Evolutionary conservation across 345 rosid species (phyloP).

Genomic region (Citrus maxima): DNA sequence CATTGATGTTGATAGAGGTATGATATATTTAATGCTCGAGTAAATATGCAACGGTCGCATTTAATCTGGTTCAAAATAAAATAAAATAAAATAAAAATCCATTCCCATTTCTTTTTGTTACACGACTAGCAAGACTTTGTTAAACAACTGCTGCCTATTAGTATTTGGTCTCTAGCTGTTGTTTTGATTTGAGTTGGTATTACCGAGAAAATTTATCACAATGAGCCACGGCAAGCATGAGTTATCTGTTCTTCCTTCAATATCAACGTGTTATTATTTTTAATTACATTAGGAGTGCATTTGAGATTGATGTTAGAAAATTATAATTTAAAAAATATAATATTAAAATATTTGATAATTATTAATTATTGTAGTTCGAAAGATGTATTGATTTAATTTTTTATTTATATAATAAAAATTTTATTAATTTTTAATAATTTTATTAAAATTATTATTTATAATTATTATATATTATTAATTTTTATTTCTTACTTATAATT

Average conservation of each 20-base stretch:
- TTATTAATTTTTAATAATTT: too few species aligned
- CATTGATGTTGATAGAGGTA: neutral
- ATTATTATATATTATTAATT: too few species aligned
- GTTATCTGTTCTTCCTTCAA: neutral
- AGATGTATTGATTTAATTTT: fast-evolving
- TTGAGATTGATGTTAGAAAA: fast-evolving
- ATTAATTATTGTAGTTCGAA: fast-evolving
- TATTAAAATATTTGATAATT: too few species aligned
- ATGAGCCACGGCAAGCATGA: neutral
- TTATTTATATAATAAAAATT: too few species aligned
- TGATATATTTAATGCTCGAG: neutral
- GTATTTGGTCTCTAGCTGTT: neutral
- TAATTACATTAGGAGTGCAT: too few species aligned
- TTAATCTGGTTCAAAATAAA: neutral
- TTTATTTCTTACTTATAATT: too few species aligned
- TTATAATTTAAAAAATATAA: too few species aligned
- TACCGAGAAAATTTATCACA: neutral
- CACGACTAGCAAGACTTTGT: neutral
- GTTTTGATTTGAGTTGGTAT: neutral
- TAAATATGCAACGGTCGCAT: constrained; percentile 5
- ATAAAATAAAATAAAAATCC: too few species aligned
- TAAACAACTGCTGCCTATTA: neutral
- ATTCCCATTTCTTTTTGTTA: neutral
- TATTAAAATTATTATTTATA: too few species aligned
- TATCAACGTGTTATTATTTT: too few species aligned